Evolutionary conservation across 306 rosid species (phyloP), one percentile per base, ranked within the genome.

Genomic region (Potentilla sterilis): DNA sequence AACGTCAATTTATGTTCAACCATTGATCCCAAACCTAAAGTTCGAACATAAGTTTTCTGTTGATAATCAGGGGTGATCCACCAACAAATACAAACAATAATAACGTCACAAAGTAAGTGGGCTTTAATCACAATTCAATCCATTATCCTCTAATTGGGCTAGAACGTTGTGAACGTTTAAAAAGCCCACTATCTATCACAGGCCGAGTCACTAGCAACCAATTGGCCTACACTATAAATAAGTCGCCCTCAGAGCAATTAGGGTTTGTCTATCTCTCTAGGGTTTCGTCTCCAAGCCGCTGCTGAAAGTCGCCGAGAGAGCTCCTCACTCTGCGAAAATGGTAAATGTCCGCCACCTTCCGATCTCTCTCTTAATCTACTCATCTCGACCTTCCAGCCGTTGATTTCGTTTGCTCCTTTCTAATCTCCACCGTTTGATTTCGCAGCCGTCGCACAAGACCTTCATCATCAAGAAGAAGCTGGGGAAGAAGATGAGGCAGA

Each of bases 401-500:
- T 14, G 48, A n/a, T n/a, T 59, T 12, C 5, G 40, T 49, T 14
- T 15, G 5, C 6, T 22, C 22, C 69, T 11, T 16, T 14, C 14
- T 54, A 37, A 67, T 35, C 22, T 58, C 12, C 7, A 3, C 18
- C 34, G 34, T 44, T 46, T 43, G 34, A 48, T 75, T 69, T 42
- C 22, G 75, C 75, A 91, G 97, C 97, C 97, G 77, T 91, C 94
- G 0, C 97, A 91, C 91, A 91, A 91, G 92, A 87, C 91, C 15
- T 91, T 91, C 88, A 84, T 63, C 76, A 91, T 91, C 89, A 91
- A 91, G 97, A 91, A 89, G 91, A 91, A 91, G 91, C 91, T 91
- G 7, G 94, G 88, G 70, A 91, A 91, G 97, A 91, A 91, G 92
- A 91, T 91, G 97, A 86, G 97, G 86, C 97, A 91, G 88, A 91